Base-by-base conservation (phyloP, 2,329 filamentous ascomycete species). In the Fusarium avenaceum region DNA sequence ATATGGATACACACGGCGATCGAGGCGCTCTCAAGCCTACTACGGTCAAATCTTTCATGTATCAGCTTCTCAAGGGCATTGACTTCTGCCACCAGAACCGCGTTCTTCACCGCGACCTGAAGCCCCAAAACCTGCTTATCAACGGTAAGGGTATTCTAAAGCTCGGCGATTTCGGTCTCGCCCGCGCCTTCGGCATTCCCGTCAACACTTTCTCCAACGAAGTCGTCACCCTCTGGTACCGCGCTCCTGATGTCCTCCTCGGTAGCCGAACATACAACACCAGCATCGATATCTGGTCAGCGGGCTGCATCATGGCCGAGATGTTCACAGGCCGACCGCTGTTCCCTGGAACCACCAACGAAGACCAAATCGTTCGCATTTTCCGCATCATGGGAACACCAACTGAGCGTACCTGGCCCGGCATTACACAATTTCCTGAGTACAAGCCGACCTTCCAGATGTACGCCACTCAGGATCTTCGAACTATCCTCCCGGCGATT, bases 261-360 rank as follows among this genome's bases (percentile, higher is more conserved):
- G 96, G 96, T 52, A 96, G 92, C 74, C 86, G 96, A 70, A 98
- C 96, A 22, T 99, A 99, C 83, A 99, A 97, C 81, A 99, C 96
- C n/a, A 97, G 93, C 81, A 98, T 99, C 79, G 96, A 99, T 76
- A 98, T 99, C 77, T 99, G 96, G 96, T 97, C 93, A 8, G 96
- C 96, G 8, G 96, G 96, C 57, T 99, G 96, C 80, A 99, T 99
- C 84, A 98, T 99, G 96, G 96, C 96, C 11, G 96, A 99, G 81
- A 97, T 99, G 94, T 98, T 96, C 80, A 97, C 95, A 0, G 96
- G 96, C 6, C 88, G 96, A 19, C 96, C 96, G 0, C 86, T 99
- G 8, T 99, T 99, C 82, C 96, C 96, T 0, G 96, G 96, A 60
- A 99, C 96, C 3, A 97, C 96, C 38, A 99, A 99, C 78, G 96